phyloP scores from a whole-genome alignment of 164 flowering plant species.

The Sextonia rubra region DNA sequence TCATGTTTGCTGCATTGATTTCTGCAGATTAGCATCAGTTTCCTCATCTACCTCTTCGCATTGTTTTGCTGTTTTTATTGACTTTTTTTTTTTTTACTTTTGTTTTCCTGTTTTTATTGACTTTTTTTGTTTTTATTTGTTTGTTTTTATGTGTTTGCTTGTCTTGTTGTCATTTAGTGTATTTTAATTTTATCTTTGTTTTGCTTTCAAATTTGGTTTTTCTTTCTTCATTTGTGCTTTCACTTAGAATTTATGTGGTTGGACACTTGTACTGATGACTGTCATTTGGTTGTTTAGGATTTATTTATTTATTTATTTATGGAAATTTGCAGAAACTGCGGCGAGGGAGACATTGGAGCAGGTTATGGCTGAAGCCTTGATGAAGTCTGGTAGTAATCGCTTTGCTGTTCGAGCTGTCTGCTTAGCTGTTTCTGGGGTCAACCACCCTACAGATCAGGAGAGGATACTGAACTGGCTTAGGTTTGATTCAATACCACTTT shows the following conservation, averaged over 20 bases:
- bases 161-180: too few species aligned
- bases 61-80: too few species aligned
- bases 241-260: neutral
- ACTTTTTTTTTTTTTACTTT: too few species aligned
- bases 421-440: conserved; percentile 87
- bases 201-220: neutral
- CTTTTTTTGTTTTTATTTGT: too few species aligned
- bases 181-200: neutral
- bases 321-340: conserved; percentile 49
- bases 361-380: conserved; percentile 82
- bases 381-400: conserved; percentile 46
- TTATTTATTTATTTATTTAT: too few species aligned
- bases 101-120: too few species aligned
- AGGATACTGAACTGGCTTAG: conserved; percentile 80
- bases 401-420: conserved; percentile 85
- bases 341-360: conserved; percentile 77
- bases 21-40: neutral
- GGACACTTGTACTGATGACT: neutral
- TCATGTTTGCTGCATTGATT: too few species aligned
- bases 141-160: too few species aligned
- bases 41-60: too few species aligned
- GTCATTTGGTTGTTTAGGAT: neutral
- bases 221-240: neutral
- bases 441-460: conserved; percentile 81
- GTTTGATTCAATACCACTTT: conserved; percentile 25